Evolutionary conservation across 495 filamentous ascomycete species (phyloP).

Genomic region (Hyaloscypha hepaticicola): DNA sequence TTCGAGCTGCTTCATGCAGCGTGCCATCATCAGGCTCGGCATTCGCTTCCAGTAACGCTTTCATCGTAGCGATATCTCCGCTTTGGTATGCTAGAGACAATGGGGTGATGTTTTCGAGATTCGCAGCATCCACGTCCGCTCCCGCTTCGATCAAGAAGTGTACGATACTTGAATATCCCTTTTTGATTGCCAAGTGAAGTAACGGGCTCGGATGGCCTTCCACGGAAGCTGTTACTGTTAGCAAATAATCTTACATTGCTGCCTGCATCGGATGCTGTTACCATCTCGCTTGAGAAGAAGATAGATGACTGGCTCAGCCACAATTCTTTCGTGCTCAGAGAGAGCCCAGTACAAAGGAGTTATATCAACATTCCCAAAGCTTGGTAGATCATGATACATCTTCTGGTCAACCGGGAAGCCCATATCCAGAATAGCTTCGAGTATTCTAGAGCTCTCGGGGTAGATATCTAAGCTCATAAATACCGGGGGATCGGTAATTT

Average conservation of each 20-base stretch:
- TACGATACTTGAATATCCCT: constrained; percentile 11
- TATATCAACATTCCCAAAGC: constrained; percentile 4
- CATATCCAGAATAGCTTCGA: constrained; percentile 12
- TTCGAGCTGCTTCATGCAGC: constrained; percentile 26
- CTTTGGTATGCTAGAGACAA: constrained; percentile 17
- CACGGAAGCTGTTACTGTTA: constrained; percentile 16
- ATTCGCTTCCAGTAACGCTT: constrained; percentile 16
- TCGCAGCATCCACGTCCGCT: constrained; percentile 15
- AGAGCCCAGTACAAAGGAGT: constrained; percentile 25
- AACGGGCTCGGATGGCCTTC: constrained; percentile 13
- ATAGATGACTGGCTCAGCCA: constrained; percentile 13
- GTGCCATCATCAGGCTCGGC: constrained; percentile 19
- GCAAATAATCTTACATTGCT: background rate
- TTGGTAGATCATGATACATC: too few relatives aligned
- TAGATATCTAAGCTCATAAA: constrained; percentile 15
- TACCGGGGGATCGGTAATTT: constrained; percentile 14
- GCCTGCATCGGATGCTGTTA: background rate
- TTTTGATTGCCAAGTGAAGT: constrained; percentile 24
- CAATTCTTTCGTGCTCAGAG: background rate
- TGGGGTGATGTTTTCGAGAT: constrained; percentile 15
- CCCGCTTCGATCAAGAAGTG: constrained; percentile 15
- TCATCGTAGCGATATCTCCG: constrained; percentile 21
- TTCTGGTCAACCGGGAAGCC: constrained; percentile 24
- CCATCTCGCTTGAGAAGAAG: constrained; percentile 18
- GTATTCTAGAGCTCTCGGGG: constrained; percentile 15